Conservation (phyloP, 2,329 filamentous ascomycete species). For the Fusarium succisae region DNA sequence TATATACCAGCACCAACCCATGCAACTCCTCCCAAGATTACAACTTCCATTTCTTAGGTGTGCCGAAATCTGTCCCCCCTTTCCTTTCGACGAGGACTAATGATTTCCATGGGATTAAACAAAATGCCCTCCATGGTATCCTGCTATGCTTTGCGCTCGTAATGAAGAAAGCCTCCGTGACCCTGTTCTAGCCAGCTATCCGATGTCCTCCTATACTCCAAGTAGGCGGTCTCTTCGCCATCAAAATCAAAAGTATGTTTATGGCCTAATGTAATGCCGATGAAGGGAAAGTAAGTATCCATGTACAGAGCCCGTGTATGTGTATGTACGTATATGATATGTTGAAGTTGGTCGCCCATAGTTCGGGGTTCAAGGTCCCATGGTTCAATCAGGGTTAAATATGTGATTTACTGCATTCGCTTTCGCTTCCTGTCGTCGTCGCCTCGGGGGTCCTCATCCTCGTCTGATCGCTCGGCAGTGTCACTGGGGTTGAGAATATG, state of each 20-base stretch:
- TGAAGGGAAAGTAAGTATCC: conserved; percentile 6
- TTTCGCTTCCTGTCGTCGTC: conserved; percentile 71
- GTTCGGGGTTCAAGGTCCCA: not conserved
- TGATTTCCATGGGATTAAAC: conserved; percentile 17
- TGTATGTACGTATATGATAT: conserved; percentile 18
- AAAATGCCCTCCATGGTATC: conserved; percentile 33
- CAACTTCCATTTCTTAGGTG: conserved; percentile 1
- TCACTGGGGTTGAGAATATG: conserved; percentile 71
- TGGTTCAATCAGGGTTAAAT: not conserved
- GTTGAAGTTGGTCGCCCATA: not conserved
- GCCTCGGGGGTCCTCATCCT: conserved; percentile 64
- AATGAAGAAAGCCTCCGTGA: conserved; percentile 27
- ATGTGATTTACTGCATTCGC: conserved; percentile 64
- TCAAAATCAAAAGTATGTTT: conserved; percentile 18
- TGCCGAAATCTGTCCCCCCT: conserved; percentile 10
- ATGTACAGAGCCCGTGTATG: conserved; percentile 18
- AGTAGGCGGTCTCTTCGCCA: conserved; percentile 17
- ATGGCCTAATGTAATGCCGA: conserved; percentile 12
- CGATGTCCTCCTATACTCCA: conserved; percentile 32
- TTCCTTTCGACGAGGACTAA: conserved; percentile 1
- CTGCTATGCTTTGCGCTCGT: conserved; percentile 30
- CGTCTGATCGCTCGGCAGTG: conserved; percentile 63
- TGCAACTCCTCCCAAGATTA: conserved; percentile 26
- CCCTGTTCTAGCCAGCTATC: conserved; percentile 23
- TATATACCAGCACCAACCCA: conserved; percentile 20